Base-by-base conservation (phyloP, 2,329 filamentous ascomycete genomes). In the Beauveria rudraprayagi region DNA sequence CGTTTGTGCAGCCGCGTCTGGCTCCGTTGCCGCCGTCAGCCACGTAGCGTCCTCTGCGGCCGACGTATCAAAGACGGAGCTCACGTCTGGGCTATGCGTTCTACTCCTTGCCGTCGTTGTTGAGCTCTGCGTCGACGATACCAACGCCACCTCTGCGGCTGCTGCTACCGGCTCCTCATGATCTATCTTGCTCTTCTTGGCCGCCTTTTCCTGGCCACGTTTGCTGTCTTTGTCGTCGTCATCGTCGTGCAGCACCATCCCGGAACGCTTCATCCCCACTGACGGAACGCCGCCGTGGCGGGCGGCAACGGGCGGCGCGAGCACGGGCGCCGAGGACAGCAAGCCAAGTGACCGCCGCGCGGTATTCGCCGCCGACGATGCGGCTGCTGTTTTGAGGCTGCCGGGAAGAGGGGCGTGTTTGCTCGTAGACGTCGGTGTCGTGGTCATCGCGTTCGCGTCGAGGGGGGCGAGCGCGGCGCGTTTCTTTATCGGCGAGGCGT, bases 21-120 rank as follows among this genome's bases (percentile, higher is more conserved):
- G 78, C 63, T 82, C 80, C n/a, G 80, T 82, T 17, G 81, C 67
- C 26, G 73, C 70, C 0, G 80, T 83, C 24, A 73, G 73, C 68
- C 79, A 80, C 5, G 81, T 80, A 26, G 73, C 76, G 66, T 82
- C 78, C 63, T 74, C 70, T 3, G 26, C 28, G 11, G 30, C 30
- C 1, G 80, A 80, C 61, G 69, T 72, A 68, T 83, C 81, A 63
- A 83, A 82, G 44, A 83, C 68, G 22, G 80, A 81, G 19, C 77
- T 78, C 16, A 75, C 71, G 55, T 77, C 76, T 4, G 79, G 76
- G 11, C 77, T 73, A 5, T 67, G 64, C 43, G 71, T 71, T 54
- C 43, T 47, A 11, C 52, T 55, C 19, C 52, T 19, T 24, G 10
- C n/a, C 11, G 10, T 26, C 4, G 34, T 60, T 37, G 70, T 69